Evolutionary conservation across 345 rosid species (phyloP).

Genomic region (Ricinus communis): DNA sequence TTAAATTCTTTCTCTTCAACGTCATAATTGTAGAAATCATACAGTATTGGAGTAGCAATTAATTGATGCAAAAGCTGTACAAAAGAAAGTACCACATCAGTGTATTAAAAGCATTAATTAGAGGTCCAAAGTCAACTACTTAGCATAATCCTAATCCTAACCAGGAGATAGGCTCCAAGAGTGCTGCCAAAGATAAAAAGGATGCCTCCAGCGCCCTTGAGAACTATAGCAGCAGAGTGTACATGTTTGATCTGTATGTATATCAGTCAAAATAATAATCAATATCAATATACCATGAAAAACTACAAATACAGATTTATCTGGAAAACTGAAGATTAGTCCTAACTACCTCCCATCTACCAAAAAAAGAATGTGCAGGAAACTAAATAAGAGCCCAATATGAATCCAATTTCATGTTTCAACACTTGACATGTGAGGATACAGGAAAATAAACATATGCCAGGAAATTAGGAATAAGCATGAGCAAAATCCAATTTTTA

Average conservation of each 20-base stretch:
- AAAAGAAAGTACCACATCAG: background rate
- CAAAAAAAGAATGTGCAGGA: no score
- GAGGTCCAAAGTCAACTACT: background rate
- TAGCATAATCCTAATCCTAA: slow-evolving; percentile 27
- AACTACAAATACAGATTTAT: no score
- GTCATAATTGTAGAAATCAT: slow-evolving; percentile 32
- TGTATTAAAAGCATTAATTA: background rate
- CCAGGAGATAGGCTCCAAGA: slow-evolving; percentile 75
- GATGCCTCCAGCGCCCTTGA: slow-evolving; percentile 72
- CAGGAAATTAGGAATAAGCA: no score
- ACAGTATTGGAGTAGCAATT: slow-evolving; percentile 16
- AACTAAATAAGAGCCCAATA: no score
- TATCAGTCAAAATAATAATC: background rate
- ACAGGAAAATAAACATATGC: no score
- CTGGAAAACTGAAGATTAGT: no score
- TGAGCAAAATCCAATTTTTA: no score
- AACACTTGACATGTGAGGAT: no score
- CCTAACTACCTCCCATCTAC: no score
- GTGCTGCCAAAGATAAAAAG: slow-evolving; percentile 68
- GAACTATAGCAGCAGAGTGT: slow-evolving; percentile 27
- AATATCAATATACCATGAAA: background rate
- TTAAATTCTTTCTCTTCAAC: slow-evolving; percentile 6
- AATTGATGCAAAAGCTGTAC: slow-evolving; percentile 22
- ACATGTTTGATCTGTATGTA: slow-evolving; percentile 1
- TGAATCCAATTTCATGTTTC: no score